Base-by-base conservation (phyloP, 83 land plant genomes). In the Thuja plicata region DNA sequence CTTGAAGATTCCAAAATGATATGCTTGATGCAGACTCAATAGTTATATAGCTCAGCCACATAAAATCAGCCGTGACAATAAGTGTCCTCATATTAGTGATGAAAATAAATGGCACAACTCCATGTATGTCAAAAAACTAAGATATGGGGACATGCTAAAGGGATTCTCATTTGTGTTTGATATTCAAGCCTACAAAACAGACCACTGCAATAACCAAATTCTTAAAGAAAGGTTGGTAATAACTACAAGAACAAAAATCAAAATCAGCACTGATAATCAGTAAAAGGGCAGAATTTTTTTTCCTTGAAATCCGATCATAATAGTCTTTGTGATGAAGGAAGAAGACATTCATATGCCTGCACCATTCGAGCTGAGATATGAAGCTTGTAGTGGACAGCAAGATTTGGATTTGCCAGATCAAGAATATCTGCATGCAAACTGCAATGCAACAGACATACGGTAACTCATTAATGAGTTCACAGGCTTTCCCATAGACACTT, bases 371-470 rank as follows among this genome's bases (percentile, higher is more conserved):
- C 93, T 40, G 95, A 90, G 57, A 97, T 85, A 4, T 88, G 89
- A 83, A 96, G 95, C 87, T 97, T 97, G 90, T 94, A 86, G n/a
- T 32, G 84, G 34, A 90, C 91, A 34, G 84, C 87, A 54, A 96
- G 83, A n/a, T 89, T 90, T 54, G 99, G 96, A 90, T 95, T 97
- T 52, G 89, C 97, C 87, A 97, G 86, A 54, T 95, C 93, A 57
- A 96, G 43, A 74, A 97, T 95, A 88, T 97, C 99, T 86, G 93
- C 93, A 55, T 90, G 94, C 93, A 97, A 92, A 79, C 99, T 97
- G 95, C 78, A 84, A 66, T 81, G 37, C 7, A 70, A 70, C 16
- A 48, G 43, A 46, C 32, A 74, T 87, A 5, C 46, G 13, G 86
- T n/a, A 52, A 89, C 41, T 89, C 38, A 37, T 27, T 50, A 35